Percentiles rank a stretch among this genome's conserved stretches.
phyloP scores from a whole-genome alignment of 352 stramenopile species.

The Phytophthora fragariaefolia region DNA sequence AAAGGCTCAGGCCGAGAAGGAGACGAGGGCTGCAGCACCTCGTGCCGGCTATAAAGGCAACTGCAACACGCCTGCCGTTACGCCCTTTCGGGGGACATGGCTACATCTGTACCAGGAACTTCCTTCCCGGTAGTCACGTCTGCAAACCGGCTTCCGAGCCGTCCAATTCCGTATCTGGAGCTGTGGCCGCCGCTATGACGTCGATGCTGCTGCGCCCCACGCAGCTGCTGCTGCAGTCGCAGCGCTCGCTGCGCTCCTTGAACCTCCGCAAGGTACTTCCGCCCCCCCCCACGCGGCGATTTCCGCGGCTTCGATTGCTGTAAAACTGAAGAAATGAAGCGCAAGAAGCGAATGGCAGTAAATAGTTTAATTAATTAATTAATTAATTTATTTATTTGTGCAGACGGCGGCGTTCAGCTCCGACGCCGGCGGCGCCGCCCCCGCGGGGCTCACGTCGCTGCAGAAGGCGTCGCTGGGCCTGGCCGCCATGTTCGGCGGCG shows the following conservation, averaged over 20 bases:
- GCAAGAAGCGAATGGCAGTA: background rate
- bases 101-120: too few species aligned
- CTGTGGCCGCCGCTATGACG: constrained; percentile 11
- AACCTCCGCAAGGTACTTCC: constrained; percentile 20
- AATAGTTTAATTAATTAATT: background rate
- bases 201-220: constrained; percentile 30
- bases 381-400: background rate
- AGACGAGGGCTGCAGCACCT: too few species aligned
- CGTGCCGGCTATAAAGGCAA: too few species aligned
- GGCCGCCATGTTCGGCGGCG: constrained; percentile 60
- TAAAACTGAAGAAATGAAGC: background rate
- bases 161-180: background rate
- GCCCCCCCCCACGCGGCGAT: background rate
- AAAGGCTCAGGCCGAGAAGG: too few species aligned
- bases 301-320: background rate
- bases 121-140: too few species aligned
- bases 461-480: constrained; percentile 56
- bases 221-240: constrained; percentile 28
- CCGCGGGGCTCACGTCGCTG: constrained; percentile 44
- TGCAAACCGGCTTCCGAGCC: too few species aligned
- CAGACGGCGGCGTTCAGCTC: constrained; percentile 39
- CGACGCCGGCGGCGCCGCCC: constrained; percentile 13
- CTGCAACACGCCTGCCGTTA: too few species aligned
- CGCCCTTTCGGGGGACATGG: too few species aligned
- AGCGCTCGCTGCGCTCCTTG: constrained; percentile 7